Conservation (phyloP, 1,284 basidiomycete species). For the Cryptococcus sp. region DNA sequence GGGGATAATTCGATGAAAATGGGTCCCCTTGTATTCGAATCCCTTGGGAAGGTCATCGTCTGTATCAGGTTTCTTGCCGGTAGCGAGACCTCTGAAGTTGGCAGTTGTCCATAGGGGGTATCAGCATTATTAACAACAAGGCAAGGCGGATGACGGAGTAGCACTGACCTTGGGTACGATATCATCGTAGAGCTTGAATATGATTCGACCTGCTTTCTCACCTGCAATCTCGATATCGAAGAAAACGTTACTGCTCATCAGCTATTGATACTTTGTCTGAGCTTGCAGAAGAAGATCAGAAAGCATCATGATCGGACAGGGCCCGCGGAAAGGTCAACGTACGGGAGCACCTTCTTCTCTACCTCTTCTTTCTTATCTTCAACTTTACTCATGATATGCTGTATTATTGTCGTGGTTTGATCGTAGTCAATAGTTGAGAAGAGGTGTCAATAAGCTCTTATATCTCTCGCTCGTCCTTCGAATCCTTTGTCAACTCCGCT, state of each 20-base stretch:
- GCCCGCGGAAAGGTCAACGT: background rate
- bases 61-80: constrained; percentile 46
- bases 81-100: constrained; percentile 62
- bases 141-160: background rate
- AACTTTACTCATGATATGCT: no score
- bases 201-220: constrained; percentile 40
- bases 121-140: background rate
- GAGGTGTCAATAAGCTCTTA: no score
- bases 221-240: constrained; percentile 36
- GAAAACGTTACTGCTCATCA: constrained; percentile 21
- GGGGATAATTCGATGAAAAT: constrained; percentile 64
- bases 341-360: background rate
- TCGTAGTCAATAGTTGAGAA: no score
- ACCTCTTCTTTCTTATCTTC: no score
- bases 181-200: constrained; percentile 50
- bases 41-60: constrained; percentile 43
- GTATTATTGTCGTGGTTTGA: no score
- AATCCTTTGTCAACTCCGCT: no score
- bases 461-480: no score
- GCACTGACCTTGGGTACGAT: constrained; percentile 27
- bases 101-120: constrained; percentile 22
- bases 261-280: background rate
- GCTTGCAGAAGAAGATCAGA: background rate
- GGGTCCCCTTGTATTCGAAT: constrained; percentile 63
- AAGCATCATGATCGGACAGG: background rate